Evolutionary conservation across 2,329 filamentous ascomycete species (phyloP), one percentile per base, ranked within the genome.

Genomic region (Alternaria longipes): DNA sequence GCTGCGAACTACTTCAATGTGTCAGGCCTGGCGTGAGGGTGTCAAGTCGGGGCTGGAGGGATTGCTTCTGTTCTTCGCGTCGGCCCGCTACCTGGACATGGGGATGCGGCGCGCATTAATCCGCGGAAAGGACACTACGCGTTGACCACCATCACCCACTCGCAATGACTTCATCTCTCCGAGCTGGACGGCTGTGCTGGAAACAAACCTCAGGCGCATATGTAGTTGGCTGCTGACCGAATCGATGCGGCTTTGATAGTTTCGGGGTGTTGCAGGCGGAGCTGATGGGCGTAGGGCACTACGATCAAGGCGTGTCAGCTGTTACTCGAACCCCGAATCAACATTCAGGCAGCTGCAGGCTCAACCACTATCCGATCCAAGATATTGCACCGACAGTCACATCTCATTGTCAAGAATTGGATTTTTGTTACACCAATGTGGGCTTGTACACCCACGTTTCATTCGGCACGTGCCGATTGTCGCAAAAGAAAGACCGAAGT

Each of bases 401-500:
- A 24, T 36, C 9, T 22, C 18, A 24, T n/a, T 16, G 30, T 36
- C 30, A 36, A 49, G 11, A 34, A 22, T 20, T 34, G 12, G 12
- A 36, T 36, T 49, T 22, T 16, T 49, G 46, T 49, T 49, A 36
- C 46, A 49, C 30, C 18, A 49, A 24, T 2, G 46, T 49, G 18
- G 32, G 46, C 18, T 34, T 34, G 24, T 24, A 24, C 30, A 14
- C 16, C 4, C 46, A 4, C 30, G 46, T 49, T 49, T 49, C 46
- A 49, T 30, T 36, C 30, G 46, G 46, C 46, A 49, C 46, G 46
- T 49, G 30, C 46, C 8, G 14, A 8, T 34, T 34, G 46, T 36
- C 46, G 40, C 26, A 41, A 38, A 45, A 54, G 38, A 30, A 30
- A 38, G 32, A 44, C 56, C 40, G 51, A 44, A 22, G 18, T 20